Evolutionary conservation across 345 rosid species (phyloP).

Genomic region (Excoecaria agallocha): DNA sequence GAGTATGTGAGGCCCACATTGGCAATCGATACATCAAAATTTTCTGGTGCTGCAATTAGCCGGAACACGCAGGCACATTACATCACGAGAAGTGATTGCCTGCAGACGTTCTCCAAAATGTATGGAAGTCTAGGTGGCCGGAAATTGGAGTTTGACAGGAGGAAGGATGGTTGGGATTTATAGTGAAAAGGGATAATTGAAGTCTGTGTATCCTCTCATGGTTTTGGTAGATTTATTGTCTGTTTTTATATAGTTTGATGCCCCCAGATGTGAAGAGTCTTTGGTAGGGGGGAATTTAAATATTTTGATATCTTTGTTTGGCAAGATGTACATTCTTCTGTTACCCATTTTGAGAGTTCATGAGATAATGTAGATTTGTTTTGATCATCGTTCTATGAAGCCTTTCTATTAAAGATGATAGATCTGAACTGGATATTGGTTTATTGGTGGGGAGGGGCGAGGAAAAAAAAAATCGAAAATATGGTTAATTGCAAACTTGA

Average conservation of each 20-base stretch:
- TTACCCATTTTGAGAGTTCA: conserved; percentile 10
- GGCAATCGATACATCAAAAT: conserved; percentile 83
- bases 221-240: conserved; percentile 19
- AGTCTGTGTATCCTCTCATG: not conserved
- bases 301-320: not conserved
- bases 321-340: conserved; percentile 21
- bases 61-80: conserved; percentile 72
- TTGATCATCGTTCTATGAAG: not conserved
- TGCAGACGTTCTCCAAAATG: conserved; percentile 53
- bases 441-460: too few species aligned
- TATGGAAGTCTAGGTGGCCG: conserved; percentile 60
- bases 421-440: too few species aligned
- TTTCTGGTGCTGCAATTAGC: conserved; percentile 83
- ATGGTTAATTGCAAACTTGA: too few species aligned
- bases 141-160: conserved; percentile 57
- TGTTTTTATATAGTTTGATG: not conserved
- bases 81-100: conserved; percentile 66
- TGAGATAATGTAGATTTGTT: conserved; percentile 8
- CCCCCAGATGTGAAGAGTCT: conserved; percentile 24
- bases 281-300: conserved; percentile 15
- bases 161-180: conserved; percentile 90
- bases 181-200: conserved; percentile 33
- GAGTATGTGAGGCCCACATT: conserved; percentile 86
- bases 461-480: too few species aligned
- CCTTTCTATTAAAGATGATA: too few species aligned